Percentiles rank a stretch among this genome's conserved stretches.
Conservation (phyloP, 2,329 filamentous ascomycete genomes). For the Botrytis byssoidea region DNA sequence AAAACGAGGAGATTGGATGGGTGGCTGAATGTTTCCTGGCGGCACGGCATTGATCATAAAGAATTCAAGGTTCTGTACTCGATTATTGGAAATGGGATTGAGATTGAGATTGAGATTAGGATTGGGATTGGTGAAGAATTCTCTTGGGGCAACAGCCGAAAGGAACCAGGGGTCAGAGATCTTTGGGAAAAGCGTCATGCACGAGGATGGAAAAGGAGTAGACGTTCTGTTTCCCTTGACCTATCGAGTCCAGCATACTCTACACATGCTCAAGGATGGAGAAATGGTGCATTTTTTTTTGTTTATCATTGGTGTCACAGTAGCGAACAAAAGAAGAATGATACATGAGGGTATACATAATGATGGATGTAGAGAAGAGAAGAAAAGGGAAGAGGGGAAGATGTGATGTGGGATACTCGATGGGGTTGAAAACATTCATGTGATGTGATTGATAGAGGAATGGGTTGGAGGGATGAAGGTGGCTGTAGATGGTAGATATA, state of each 20-base stretch:
- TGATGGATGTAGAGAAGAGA: neutral
- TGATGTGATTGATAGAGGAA: neutral
- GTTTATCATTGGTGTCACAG: neutral
- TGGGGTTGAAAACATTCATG: neutral
- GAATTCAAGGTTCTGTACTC: neutral
- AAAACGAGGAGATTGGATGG: neutral
- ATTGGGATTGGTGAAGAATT: neutral
- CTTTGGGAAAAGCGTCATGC: conserved; percentile 7
- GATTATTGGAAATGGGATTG: no score
- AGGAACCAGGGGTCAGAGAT: conserved; percentile 3
- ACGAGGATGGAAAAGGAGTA: conserved; percentile 7
- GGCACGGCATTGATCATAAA: neutral
- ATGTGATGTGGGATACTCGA: neutral
- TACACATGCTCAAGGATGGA: neutral
- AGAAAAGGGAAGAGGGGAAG: neutral
- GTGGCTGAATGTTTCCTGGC: neutral
- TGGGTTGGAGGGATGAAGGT: neutral
- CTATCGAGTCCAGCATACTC: neutral
- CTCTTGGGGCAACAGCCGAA: neutral
- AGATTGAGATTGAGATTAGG: no score
- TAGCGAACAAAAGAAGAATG: neutral
- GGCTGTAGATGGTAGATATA: no score
- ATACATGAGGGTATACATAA: neutral
- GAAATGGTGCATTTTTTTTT: neutral
- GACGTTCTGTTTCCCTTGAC: neutral